Evolutionary conservation across 2,329 filamentous ascomycete species (phyloP).

Genomic region (Chaetomiaceae sp.): DNA sequence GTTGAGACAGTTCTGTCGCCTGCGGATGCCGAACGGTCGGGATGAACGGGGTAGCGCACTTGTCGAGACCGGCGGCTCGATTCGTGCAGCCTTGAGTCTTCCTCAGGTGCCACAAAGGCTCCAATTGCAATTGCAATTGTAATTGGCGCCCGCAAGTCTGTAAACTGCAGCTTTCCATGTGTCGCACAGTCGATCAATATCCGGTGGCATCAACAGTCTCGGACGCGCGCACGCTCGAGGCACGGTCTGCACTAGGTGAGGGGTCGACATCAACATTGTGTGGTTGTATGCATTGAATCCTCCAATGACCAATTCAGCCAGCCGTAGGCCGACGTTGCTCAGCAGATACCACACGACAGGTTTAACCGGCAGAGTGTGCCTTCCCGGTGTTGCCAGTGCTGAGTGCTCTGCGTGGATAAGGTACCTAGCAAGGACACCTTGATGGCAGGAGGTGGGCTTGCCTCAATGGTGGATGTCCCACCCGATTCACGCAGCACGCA

Average conservation of each 20-base stretch:
- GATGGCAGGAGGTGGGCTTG: no score
- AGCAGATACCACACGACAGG: background rate
- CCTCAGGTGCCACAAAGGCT: background rate
- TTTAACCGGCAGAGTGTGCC: no score
- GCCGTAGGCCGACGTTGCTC: background rate
- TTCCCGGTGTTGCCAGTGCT: no score
- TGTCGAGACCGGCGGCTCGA: background rate
- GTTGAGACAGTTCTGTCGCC: background rate
- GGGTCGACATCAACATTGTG: background rate
- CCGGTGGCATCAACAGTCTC: background rate
- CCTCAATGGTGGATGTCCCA: no score
- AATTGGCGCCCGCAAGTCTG: background rate
- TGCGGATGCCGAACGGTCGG: background rate
- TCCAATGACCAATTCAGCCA: background rate
- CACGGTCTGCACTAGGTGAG: background rate
- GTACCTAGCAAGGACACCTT: no score
- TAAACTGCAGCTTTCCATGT: background rate
- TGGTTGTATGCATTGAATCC: background rate
- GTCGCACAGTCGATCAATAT: constrained; percentile 2
- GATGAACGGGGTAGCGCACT: background rate
- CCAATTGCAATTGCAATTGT: background rate
- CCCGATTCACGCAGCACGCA: no score
- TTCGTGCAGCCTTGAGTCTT: background rate
- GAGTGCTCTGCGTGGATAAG: no score
- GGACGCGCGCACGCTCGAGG: background rate